Conservation (phyloP, 1,284 basidiomycete species). For the Somion occarium region DNA sequence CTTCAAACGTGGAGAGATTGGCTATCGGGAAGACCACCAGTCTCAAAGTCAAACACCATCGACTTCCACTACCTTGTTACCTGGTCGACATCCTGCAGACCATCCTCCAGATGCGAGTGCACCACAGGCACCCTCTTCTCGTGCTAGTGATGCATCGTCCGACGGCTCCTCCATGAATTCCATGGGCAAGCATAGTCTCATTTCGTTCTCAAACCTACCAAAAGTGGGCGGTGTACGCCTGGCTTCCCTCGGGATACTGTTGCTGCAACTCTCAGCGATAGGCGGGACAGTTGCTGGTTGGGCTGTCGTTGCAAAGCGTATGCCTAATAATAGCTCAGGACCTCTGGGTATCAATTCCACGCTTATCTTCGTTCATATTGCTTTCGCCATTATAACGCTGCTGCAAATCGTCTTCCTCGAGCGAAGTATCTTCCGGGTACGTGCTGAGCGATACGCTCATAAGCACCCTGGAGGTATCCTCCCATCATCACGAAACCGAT, state of each 20-base stretch:
- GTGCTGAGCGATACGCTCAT: constrained; percentile 58
- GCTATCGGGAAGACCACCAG: constrained; percentile 44
- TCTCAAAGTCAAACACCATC: constrained; percentile 1
- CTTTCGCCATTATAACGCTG: constrained; percentile 45
- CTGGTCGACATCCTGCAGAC: constrained; percentile 56
- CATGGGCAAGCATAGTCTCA: constrained; percentile 29
- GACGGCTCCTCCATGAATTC: constrained; percentile 23
- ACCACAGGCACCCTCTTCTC: constrained; percentile 15
- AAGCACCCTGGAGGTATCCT: constrained; percentile 54
- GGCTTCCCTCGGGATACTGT: constrained; percentile 40
- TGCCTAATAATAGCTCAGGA: constrained; percentile 11
- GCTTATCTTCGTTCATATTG: constrained; percentile 53
- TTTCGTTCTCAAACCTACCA: constrained; percentile 32
- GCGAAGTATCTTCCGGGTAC: constrained; percentile 54
- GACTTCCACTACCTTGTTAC: constrained; percentile 17
- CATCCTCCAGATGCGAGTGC: constrained; percentile 14
- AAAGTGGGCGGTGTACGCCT: constrained; percentile 42
- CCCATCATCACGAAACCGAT: constrained; percentile 35
- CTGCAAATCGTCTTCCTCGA: constrained; percentile 58
- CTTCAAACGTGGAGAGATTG: constrained; percentile 61
- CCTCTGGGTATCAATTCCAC: constrained; percentile 23
- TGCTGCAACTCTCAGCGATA: constrained; percentile 39
- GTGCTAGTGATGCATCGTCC: constrained; percentile 14
- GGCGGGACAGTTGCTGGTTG: constrained; percentile 51
- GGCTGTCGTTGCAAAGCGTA: constrained; percentile 38